Evolutionary conservation across 768 basidiomycete genomes (phyloP).

Genomic region (Pholiota microspora): DNA sequence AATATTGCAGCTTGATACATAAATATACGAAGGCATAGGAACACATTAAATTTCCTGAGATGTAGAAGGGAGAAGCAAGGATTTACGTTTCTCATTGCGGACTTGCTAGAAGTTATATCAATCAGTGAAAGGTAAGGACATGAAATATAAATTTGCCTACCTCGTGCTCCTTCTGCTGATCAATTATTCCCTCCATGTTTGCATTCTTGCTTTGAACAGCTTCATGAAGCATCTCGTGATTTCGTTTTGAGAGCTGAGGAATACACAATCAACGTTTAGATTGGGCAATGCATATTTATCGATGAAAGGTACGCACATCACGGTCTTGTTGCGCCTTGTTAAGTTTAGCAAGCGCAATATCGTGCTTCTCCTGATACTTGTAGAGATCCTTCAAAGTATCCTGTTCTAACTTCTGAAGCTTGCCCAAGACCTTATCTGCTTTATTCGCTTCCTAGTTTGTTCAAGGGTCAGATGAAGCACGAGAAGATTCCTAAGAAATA

Average conservation of each 20-base stretch:
- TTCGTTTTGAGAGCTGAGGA: conserved; percentile 16
- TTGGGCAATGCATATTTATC: too few relatives aligned
- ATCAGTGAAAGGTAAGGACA: not conserved
- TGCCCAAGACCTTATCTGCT: conserved; percentile 25
- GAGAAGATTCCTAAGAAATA: too few relatives aligned
- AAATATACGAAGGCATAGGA: not conserved
- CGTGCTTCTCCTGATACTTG: conserved; percentile 51
- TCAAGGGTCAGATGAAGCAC: too few relatives aligned
- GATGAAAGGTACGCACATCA: conserved; percentile 26
- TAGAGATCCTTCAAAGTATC: conserved; percentile 44
- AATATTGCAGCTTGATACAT: not conserved
- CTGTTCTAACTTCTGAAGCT: conserved; percentile 48
- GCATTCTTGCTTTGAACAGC: conserved; percentile 22
- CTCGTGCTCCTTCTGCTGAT: conserved; percentile 21
- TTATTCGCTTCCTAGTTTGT: conserved; percentile 6
- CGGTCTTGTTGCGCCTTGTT: conserved; percentile 35
- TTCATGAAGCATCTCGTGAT: conserved; percentile 19
- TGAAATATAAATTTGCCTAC: conserved; percentile 16
- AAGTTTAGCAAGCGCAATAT: conserved; percentile 41
- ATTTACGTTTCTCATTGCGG: conserved; percentile 17
- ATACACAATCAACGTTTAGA: not conserved
- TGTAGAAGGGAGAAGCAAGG: conserved; percentile 13
- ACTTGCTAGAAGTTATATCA: conserved; percentile 8
- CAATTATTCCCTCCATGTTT: conserved; percentile 21
- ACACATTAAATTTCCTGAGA: not conserved